Evolutionary conservation across 306 rosid species (phyloP).

Genomic region (Castanospermum australe): DNA sequence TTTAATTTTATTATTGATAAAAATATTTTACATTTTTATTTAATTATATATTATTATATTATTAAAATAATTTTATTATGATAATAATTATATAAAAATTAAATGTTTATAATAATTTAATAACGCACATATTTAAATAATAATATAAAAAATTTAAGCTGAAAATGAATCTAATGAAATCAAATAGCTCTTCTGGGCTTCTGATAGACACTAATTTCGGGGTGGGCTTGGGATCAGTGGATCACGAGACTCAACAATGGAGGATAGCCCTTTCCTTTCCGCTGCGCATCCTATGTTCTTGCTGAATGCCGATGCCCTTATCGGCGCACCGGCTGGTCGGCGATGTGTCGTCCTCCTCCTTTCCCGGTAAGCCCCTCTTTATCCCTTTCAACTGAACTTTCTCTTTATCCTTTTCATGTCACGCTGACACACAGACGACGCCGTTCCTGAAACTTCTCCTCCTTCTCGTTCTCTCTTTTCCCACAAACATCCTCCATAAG

Average conservation of each 20-base stretch:
- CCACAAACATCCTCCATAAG: background rate
- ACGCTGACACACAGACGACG: slow-evolving; percentile 12
- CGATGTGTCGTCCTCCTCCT: background rate
- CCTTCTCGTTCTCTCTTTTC: background rate
- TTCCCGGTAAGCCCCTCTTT: background rate
- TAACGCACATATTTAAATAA: too few relatives aligned
- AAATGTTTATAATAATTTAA: too few relatives aligned
- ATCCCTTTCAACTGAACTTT: background rate
- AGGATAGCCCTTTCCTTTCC: background rate
- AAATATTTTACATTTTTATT: too few relatives aligned
- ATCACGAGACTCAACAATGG: background rate
- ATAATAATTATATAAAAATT: too few relatives aligned
- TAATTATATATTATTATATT: too few relatives aligned
- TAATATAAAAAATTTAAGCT: too few relatives aligned
- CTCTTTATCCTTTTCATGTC: background rate
- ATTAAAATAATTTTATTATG: too few relatives aligned
- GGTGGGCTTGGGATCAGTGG: background rate
- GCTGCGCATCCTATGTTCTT: too few relatives aligned
- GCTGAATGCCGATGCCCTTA: background rate
- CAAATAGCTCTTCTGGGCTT: background rate
- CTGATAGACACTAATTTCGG: too few relatives aligned
- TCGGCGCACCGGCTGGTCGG: background rate
- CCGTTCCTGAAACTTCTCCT: background rate
- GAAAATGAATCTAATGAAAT: background rate
- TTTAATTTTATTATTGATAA: too few relatives aligned